These are phyloP conservation scores for Arthrinium puccinioides DNA, from an alignment of 2,329 filamentous ascomycete species.

Conservation along the genomic window DNA sequence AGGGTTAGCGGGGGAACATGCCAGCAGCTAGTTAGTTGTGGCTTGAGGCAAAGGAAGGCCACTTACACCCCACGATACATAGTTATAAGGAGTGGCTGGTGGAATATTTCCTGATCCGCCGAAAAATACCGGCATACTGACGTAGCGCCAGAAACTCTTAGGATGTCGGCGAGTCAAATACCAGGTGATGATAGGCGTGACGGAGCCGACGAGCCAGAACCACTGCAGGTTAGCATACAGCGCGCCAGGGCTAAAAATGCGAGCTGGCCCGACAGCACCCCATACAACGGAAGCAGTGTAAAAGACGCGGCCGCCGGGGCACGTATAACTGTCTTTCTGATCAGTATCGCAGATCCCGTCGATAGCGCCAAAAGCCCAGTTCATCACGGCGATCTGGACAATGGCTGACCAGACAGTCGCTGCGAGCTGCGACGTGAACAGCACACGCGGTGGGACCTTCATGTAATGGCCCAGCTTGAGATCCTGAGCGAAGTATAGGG, in stretches of 20 bases:
- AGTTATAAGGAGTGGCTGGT: conserved; percentile 35
- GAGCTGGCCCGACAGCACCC: conserved; percentile 23
- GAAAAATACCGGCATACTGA: conserved; percentile 26
- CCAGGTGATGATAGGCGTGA: conserved; percentile 19
- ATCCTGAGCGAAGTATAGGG: conserved; percentile 23
- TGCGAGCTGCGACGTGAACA: conserved; percentile 15
- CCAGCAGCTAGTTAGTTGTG: too few relatives aligned
- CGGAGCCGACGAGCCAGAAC: conserved; percentile 25
- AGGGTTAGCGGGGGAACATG: too few relatives aligned
- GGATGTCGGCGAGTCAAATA: conserved; percentile 31
- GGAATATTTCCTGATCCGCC: conserved; percentile 24
- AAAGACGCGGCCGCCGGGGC: conserved; percentile 21
- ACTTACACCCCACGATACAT: conserved; percentile 40
- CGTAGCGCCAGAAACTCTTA: conserved; percentile 21
- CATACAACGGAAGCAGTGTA: conserved; percentile 26
- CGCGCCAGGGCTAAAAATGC: conserved; percentile 23
- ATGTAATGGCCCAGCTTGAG: conserved; percentile 16
- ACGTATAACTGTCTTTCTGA: conserved; percentile 24
- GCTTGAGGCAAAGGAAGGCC: too few relatives aligned
- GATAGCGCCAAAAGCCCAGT: conserved; percentile 25
- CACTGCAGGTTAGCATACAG: conserved; percentile 22
- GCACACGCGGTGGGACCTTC: conserved; percentile 22
- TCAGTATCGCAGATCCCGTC: conserved; percentile 16
- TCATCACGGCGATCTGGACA: conserved; percentile 35
- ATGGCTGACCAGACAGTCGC: conserved; percentile 25